Percentiles rank a stretch among this genome's conserved stretches.
phyloP scores from a whole-genome alignment of 1,284 basidiomycete species.

The Hortiboletus rubellus region DNA sequence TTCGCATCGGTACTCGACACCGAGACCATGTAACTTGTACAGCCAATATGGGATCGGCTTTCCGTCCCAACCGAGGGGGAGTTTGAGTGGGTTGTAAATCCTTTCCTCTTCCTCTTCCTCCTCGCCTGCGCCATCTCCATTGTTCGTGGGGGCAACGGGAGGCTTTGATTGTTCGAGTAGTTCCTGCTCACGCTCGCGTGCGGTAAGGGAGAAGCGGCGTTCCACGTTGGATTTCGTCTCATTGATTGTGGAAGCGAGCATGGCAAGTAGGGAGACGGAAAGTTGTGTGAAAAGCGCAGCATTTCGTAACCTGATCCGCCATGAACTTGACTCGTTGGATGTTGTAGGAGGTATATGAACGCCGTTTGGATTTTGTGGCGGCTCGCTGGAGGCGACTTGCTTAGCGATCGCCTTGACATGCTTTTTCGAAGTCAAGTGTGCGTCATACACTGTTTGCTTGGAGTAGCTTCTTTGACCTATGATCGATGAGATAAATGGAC shows the following conservation, averaged over 20 bases:
- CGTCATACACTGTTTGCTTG: slow-evolving; percentile 98
- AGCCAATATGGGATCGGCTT: slow-evolving; percentile 99
- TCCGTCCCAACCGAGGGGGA: slow-evolving; percentile 97
- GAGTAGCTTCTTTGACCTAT: slow-evolving; percentile 90
- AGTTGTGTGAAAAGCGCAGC: slow-evolving; percentile 77
- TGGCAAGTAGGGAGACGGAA: slow-evolving; percentile 62
- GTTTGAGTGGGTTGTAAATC: slow-evolving; percentile 97
- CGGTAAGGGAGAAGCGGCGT: slow-evolving; percentile 92
- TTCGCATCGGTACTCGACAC: slow-evolving; percentile 97
- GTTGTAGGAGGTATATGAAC: slow-evolving; percentile 34
- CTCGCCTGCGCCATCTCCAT: slow-evolving; percentile 54
- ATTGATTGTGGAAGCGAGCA: slow-evolving; percentile 67
- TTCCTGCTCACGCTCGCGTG: slow-evolving; percentile 95
- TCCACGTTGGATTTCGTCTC: slow-evolving; percentile 97
- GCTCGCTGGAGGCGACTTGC: slow-evolving; percentile 56
- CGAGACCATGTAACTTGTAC: slow-evolving; percentile 96
- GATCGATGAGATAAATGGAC: slow-evolving; percentile 11
- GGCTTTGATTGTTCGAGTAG: slow-evolving; percentile 80
- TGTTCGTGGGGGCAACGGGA: slow-evolving; percentile 54
- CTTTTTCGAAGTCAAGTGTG: slow-evolving; percentile 92
- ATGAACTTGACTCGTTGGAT: slow-evolving; percentile 39
- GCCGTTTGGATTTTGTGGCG: slow-evolving; percentile 64
- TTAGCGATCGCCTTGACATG: slow-evolving; percentile 88
- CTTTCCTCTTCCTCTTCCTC: slow-evolving; percentile 94
- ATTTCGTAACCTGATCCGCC: slow-evolving; percentile 61